phyloP scores from a whole-genome alignment of 2,329 filamentous ascomycete species.

The Aspergillus tubingensis region DNA sequence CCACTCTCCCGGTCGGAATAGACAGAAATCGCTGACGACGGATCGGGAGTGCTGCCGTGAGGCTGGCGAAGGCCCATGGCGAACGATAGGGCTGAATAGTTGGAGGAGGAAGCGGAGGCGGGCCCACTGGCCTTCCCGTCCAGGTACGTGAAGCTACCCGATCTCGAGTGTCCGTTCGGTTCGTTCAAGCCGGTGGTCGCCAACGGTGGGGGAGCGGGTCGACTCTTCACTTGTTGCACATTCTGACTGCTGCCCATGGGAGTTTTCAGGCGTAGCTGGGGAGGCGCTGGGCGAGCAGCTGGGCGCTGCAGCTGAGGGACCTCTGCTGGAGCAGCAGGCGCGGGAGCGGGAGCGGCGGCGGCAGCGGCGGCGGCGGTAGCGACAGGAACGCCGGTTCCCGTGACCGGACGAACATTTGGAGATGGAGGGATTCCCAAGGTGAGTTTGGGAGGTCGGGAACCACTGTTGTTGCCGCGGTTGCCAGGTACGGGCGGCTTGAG shows the following conservation, averaged over 20 bases:
- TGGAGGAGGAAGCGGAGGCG: slow-evolving; percentile 81
- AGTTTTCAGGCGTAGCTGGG: slow-evolving; percentile 81
- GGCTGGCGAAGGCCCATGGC: slow-evolving; percentile 68
- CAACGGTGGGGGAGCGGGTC: slow-evolving; percentile 59
- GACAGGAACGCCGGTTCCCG: slow-evolving; percentile 47
- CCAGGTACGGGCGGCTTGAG: slow-evolving; percentile 82
- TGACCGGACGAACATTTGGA: slow-evolving; percentile 75
- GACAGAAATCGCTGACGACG: slow-evolving; percentile 82
- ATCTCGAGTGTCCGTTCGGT: slow-evolving; percentile 76
- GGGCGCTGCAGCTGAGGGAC: slow-evolving; percentile 37
- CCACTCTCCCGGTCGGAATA: slow-evolving; percentile 79
- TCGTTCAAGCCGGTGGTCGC: slow-evolving; percentile 76
- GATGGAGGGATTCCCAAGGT: slow-evolving; percentile 89
- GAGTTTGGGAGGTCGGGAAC: slow-evolving; percentile 70
- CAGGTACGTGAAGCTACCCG: slow-evolving; percentile 77
- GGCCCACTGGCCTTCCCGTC: slow-evolving; percentile 79
- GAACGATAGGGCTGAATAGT: slow-evolving; percentile 81
- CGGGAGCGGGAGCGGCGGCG: no score
- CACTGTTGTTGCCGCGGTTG: slow-evolving; percentile 60
- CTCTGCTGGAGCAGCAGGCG: slow-evolving; percentile 18
- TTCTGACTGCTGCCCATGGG: slow-evolving; percentile 76
- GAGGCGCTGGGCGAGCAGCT: slow-evolving; percentile 63
- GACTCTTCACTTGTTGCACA: slow-evolving; percentile 65
- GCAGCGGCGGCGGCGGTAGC: slow-evolving; percentile 23
- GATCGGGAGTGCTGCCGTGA: slow-evolving; percentile 71